phyloP scores from a whole-genome alignment of 257 asterid species.

The Cynanchum wilfordii region DNA sequence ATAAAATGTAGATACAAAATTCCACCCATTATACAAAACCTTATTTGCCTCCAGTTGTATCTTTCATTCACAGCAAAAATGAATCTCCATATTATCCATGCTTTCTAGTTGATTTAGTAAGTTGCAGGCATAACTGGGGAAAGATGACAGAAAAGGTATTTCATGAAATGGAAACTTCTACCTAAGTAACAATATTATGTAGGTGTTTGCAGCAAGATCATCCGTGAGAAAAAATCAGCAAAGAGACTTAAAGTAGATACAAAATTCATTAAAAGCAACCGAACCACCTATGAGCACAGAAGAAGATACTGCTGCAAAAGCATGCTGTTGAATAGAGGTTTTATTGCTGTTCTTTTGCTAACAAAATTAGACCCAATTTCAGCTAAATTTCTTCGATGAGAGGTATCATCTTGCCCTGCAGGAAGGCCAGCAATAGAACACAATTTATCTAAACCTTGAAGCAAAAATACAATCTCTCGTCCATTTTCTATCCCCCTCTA shows the following conservation, averaged over 20 bases:
- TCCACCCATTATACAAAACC: too few species aligned
- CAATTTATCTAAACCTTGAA: background rate
- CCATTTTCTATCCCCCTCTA: background rate
- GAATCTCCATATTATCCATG: too few species aligned
- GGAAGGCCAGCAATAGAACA: constrained; percentile 14
- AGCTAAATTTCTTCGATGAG: constrained; percentile 30
- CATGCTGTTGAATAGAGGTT: constrained; percentile 64
- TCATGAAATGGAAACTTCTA: background rate
- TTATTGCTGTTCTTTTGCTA: constrained; percentile 34
- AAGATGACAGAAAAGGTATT: background rate
- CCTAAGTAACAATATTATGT: background rate
- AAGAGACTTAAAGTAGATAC: background rate
- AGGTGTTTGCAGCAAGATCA: background rate
- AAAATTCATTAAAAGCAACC: background rate
- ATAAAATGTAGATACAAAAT: too few species aligned
- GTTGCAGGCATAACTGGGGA: background rate
- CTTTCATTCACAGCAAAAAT: too few species aligned
- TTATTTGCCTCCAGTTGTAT: too few species aligned
- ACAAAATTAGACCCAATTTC: constrained; percentile 50
- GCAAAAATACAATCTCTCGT: constrained; percentile 1
- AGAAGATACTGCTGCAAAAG: constrained; percentile 84
- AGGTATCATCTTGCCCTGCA: constrained; percentile 34
- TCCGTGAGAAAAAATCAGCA: background rate
- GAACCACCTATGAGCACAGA: constrained; percentile 75
- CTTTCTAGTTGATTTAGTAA: background rate